Base-by-base conservation (phyloP, 2,329 filamentous ascomycete species). In the Parastagonospora nodorum region DNA sequence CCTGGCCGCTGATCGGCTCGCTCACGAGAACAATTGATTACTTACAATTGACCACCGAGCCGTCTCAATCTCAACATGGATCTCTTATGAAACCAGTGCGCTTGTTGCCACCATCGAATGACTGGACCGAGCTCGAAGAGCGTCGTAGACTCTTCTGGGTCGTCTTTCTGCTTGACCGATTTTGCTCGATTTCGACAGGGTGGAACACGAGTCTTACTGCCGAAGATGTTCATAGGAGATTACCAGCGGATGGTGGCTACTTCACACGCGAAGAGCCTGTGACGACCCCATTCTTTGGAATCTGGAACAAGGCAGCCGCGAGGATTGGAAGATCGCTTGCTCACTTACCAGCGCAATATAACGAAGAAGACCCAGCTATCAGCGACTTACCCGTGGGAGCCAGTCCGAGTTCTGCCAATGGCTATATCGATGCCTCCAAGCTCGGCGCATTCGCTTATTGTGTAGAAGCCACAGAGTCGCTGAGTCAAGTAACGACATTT, bases 221-320 rank as follows among this genome's bases (percentile, higher is more conserved):
- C 2, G 68, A 71, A 30, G 68, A 71, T 39, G 68, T 71, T 1
- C 68, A 71, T 36, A 51, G 68, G 41, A 55, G 68, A 12, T 42
- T 71, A 5, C 68, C 68, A 24, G 68, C 68, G 33, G 68, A 71
- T 45, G 68, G 68, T 12, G 63, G 67, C 1, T 71, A 70, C 16
- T 71, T 71, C 37, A 71, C 68, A 2, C 61, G 67, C 8, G 65
- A 70, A 30, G 68, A 71, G 35, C 60, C 65, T 12, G 68, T 71
- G 0, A 66, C 61, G 1, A 71, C 68, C 4, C 68, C 68, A 1
- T 71, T 64, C 44, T 71, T 71, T 46, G 68, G 65, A 2, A 69
- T 71, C n/a, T 71, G 68, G 67, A 69, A 68, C 37, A 71, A 71
- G 49, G 57, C 67, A 16, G 63, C 66, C 4, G 67, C 67, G n/a